These are phyloP conservation scores for Bruguiera gymnorhiza DNA, from an alignment of 345 rosid genomes.

Conservation along the genomic window DNA sequence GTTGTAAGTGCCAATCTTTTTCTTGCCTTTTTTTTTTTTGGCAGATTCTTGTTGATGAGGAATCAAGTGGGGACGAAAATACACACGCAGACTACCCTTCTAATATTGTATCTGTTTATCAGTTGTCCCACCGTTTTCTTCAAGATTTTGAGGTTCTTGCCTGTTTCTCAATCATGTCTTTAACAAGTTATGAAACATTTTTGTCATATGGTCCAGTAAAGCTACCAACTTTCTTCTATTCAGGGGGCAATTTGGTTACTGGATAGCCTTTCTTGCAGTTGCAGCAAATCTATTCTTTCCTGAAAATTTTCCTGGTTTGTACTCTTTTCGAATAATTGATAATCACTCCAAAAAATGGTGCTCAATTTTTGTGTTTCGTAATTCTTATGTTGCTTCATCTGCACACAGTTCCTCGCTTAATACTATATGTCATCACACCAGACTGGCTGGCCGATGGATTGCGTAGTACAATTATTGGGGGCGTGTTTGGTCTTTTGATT, in stretches of 20 bases:
- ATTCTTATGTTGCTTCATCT: no score
- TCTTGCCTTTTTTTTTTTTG: constrained; percentile 3
- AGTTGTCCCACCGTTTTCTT: constrained; percentile 42
- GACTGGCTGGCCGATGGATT: constrained; percentile 37
- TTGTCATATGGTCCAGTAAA: neutral
- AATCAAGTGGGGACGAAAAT: constrained; percentile 37
- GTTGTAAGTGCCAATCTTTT: neutral
- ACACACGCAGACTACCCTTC: constrained; percentile 35
- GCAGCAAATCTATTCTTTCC: constrained; percentile 40
- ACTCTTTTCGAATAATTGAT: neutral
- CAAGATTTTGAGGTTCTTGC: constrained; percentile 42
- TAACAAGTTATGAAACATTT: neutral
- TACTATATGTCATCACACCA: constrained; percentile 42
- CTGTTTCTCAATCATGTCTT: neutral
- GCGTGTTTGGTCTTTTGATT: constrained; percentile 37
- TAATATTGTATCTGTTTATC: constrained; percentile 38
- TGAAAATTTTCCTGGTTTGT: constrained; percentile 39
- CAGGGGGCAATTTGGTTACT: constrained; percentile 50
- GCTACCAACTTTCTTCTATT: constrained; percentile 13
- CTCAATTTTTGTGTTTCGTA: neutral
- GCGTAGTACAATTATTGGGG: constrained; percentile 39
- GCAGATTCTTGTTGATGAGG: constrained; percentile 47
- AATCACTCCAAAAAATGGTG: neutral
- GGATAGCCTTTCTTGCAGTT: constrained; percentile 48
- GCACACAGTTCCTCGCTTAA: constrained; percentile 20